These are phyloP conservation scores for Solanum stenotomum DNA, from an alignment of 257 asterid genomes.

Conservation along the genomic window DNA sequence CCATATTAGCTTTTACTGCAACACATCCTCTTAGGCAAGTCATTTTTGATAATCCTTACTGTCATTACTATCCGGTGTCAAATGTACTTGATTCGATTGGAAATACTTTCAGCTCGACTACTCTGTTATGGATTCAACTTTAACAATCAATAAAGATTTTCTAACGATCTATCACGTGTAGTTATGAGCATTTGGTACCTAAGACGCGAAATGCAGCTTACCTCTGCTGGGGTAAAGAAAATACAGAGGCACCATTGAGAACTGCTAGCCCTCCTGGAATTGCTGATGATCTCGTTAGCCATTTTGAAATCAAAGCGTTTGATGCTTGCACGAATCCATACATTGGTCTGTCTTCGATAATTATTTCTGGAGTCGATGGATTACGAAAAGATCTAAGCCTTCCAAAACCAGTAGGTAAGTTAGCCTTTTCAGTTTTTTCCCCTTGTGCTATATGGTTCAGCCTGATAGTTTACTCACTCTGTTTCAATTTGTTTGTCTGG, in stretches of 20 bases:
- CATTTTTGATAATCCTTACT: not conserved
- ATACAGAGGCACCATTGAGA: slow-evolving; percentile 77
- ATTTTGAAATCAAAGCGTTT: slow-evolving; percentile 69
- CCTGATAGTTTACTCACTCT: not conserved
- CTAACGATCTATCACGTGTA: slow-evolving; percentile 12
- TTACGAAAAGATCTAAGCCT: slow-evolving; percentile 40
- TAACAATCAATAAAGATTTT: not conserved
- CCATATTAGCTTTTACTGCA: slow-evolving; percentile 84
- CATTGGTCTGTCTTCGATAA: slow-evolving; percentile 68
- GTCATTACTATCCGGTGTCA: not conserved
- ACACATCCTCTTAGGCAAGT: slow-evolving; percentile 76
- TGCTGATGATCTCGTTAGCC: slow-evolving; percentile 57
- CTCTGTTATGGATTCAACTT: not conserved
- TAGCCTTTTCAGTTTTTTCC: not conserved
- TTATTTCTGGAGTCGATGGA: slow-evolving; percentile 75
- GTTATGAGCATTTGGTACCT: slow-evolving; percentile 89
- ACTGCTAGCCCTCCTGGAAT: slow-evolving; percentile 84
- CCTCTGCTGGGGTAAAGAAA: slow-evolving; percentile 89
- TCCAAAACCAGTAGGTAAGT: slow-evolving; percentile 78
- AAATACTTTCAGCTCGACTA: not conserved
- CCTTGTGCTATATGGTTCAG: not conserved
- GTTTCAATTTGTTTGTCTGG: not conserved
- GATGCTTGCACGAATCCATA: slow-evolving; percentile 90
- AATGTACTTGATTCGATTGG: not conserved
- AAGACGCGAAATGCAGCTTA: slow-evolving; percentile 94